Conservation (phyloP, 768 basidiomycete species). For the Gloeostereum incarnatum region DNA sequence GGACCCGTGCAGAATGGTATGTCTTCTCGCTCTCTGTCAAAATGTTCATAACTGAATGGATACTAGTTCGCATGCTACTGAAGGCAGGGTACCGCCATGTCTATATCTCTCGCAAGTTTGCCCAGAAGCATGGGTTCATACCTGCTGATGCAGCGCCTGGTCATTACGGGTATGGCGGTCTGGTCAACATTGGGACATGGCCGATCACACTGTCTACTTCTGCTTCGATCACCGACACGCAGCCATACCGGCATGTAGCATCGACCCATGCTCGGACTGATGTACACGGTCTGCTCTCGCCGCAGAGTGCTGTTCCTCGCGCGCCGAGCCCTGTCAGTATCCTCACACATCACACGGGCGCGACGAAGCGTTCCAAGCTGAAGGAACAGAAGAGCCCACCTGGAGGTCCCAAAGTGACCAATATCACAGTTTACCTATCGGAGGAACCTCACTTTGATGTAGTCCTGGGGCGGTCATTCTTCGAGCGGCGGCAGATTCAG, state of each 20-base stretch:
- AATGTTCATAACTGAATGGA: background rate
- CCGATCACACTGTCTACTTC: conserved; percentile 64
- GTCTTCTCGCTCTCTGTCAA: conserved; percentile 13
- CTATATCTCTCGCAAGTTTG: conserved; percentile 93
- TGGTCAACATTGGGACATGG: conserved; percentile 80
- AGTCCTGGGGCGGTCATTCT: conserved; percentile 82
- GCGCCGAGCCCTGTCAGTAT: background rate
- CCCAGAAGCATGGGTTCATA: conserved; percentile 79
- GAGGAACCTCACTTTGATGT: conserved; percentile 97
- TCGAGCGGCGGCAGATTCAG: conserved; percentile 75
- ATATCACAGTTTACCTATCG: conserved; percentile 70
- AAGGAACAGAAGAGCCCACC: conserved; percentile 2
- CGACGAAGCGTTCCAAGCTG: background rate
- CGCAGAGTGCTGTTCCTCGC: too few relatives aligned
- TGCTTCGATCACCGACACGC: conserved; percentile 19
- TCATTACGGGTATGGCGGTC: conserved; percentile 87
- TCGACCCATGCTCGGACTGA: background rate
- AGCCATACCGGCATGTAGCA: conserved; percentile 16
- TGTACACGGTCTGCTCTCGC: too few relatives aligned
- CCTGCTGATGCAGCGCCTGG: conserved; percentile 83
- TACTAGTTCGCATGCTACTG: conserved; percentile 82
- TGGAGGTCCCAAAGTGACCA: conserved; percentile 26
- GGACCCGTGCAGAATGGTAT: conserved; percentile 84
- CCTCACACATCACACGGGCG: background rate
- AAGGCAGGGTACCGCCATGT: conserved; percentile 89